Evolutionary conservation across 345 rosid genomes (phyloP), one percentile per base, ranked within the genome.

Genomic region (Carallia pectinifolia): DNA sequence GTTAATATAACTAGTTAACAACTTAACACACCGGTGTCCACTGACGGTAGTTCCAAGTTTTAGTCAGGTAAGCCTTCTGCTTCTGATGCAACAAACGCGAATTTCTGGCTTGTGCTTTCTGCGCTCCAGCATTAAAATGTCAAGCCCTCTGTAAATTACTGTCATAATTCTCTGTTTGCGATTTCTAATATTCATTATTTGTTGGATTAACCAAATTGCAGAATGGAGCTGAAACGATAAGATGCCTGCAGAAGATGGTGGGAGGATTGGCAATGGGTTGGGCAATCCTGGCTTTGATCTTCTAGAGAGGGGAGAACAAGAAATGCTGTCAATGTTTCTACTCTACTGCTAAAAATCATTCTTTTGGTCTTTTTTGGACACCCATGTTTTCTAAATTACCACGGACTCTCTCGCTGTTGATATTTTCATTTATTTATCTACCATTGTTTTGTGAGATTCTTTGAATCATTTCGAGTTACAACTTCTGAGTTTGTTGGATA

Each of bases 151-250:
- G 3, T 40, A 40, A 40, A 40, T 40, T 40, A 40, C 47, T 9
- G 13, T 40, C 47, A 40, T 40, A 40, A 40, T 44, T 27, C 15
- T 9, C 15, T 56, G 30, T 55, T 50, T 55, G 31, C 31, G 1
- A 16, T 16, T 44, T 44, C 50, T 44, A 44, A 44, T 17, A 12
- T 3, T 10, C 34, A 33, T 2, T 4, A 33, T 33, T 3, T 13
- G 13, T 44, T 44, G 50, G 50, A 44, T 44, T 44, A 3, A 44
- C 50, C 50, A 47, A 6, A 36, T 3, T 60, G 71, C 82, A 79
- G 82, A 79, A 74, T 73, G 82, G 82, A 67, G 80, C 82, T 44
- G 74, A 33, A 65, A 48, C 74, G 23, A 47, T 44, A 64, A 75
- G 64, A 79, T 71, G 44, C 65, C 15, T 37, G 75, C 65, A 60